Base-by-base conservation (phyloP, 352 stramenopile genomes). In the Phytophthora crassamura region DNA sequence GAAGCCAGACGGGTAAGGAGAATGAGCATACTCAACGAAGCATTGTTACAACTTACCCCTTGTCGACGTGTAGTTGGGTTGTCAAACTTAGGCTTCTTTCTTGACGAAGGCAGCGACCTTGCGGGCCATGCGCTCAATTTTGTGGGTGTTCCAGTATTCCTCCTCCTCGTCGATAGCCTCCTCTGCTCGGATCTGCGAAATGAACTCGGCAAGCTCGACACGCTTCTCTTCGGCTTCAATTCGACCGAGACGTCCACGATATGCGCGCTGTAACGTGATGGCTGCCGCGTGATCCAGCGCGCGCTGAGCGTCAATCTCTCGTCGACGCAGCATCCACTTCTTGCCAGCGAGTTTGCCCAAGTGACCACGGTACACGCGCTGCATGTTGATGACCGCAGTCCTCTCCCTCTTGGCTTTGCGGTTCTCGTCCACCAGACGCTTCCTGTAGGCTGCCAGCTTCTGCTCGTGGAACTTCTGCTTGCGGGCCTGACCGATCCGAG, bases 141-240 rank as follows among this genome's bases (percentile, higher is more conserved):
- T 77, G 47, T 90, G 84, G 14, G 54, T 73, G 5, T 71, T 62
- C 84, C 84, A 92, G 70, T 90, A 90, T 54, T 86, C 84, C 35
- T 89, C 74, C 54, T 98, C 93, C 51, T 98, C 94, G 10, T 90
- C 84, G 35, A 92, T 88, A 16, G 91, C 90, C 59, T 98, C 94
- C 48, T 97, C 88, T 9, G 88, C 84, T 22, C 94, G 85, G 40
- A 98, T 84, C 35, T 95, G 80, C 22, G 90, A 90, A 49, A 98
- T 97, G 64, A 98, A 98, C 70, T 98, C 88, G 18, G 91, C 93
- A 57, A 98, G 85, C 57, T 98, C 93, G n/a, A 91, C 80, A 35
- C 94, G 80, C 22, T 82, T 62, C 28, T 95, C 85, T 46, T 93
- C 87, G 7, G 94, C 91, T n/a, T 77, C 72, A 15, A 93, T 72